Conservation (phyloP, 2,329 filamentous ascomycete species). For the Parascedosporium putredinis region DNA sequence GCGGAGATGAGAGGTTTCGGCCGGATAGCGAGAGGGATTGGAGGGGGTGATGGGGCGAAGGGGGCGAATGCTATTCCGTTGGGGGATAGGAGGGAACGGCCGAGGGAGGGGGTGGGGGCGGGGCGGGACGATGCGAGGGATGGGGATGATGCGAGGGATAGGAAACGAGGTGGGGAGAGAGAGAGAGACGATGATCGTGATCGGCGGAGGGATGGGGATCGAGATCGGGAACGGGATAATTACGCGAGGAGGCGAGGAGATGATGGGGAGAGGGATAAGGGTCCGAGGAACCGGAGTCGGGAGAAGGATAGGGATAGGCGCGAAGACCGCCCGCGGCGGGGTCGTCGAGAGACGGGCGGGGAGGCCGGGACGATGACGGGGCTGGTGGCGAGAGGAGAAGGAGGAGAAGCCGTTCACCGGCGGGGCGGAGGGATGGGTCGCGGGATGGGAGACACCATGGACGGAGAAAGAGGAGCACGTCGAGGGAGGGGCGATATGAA, state of each 20-base stretch:
- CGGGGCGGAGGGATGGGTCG: constrained; percentile 19
- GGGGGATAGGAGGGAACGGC: constrained; percentile 44
- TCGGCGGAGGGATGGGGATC: constrained; percentile 19
- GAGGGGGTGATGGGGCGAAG: constrained; percentile 33
- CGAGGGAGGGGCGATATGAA: constrained; percentile 43
- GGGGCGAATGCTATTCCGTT: constrained; percentile 64
- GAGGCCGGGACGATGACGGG: too few relatives aligned
- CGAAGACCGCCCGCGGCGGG: constrained; percentile 1
- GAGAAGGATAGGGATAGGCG: not conserved
- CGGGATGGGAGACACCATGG: constrained; percentile 22
- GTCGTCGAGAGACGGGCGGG: not conserved
- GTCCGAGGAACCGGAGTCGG: constrained; percentile 2
- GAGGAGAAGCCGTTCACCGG: constrained; percentile 31
- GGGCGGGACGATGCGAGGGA: constrained; percentile 22
- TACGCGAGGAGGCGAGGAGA: not conserved
- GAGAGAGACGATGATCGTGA: constrained; percentile 22
- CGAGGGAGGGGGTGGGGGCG: too few relatives aligned
- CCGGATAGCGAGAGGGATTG: constrained; percentile 47
- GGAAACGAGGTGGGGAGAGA: constrained; percentile 19
- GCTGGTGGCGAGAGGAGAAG: not conserved
- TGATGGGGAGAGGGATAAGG: constrained; percentile 19
- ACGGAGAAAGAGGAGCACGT: constrained; percentile 47
- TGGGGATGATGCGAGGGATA: constrained; percentile 28
- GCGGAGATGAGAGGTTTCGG: constrained; percentile 54
- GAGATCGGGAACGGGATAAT: not conserved